Evolutionary conservation across 2,329 filamentous ascomycete genomes (phyloP).

Genomic region (Xylariaceae sp.): DNA sequence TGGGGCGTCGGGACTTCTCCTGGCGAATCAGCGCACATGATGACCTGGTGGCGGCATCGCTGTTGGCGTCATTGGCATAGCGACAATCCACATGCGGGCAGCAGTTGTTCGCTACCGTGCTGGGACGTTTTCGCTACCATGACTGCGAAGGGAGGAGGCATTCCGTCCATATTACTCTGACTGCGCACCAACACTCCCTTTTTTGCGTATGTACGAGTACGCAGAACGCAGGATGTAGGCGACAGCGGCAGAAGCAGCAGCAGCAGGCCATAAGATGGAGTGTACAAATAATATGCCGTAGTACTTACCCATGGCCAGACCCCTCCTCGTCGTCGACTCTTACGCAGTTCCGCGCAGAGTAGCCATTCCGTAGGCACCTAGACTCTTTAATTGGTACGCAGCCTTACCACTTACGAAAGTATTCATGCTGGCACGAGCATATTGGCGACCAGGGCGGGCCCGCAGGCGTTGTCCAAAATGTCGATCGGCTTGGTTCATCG

Average conservation of each 20-base stretch:
- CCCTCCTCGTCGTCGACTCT: too few relatives aligned
- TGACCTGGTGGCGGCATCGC: slow-evolving; percentile 9
- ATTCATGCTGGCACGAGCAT: slow-evolving; percentile 1
- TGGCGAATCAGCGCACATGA: slow-evolving; percentile 15
- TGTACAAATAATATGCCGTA: not conserved
- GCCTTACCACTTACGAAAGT: not conserved
- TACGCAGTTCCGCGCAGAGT: too few relatives aligned
- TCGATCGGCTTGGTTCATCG: not conserved
- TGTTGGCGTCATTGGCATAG: slow-evolving; percentile 17
- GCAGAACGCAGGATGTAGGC: too few relatives aligned
- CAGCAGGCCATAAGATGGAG: not conserved
- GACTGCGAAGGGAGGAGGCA: not conserved
- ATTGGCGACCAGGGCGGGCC: not conserved
- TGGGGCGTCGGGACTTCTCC: slow-evolving; percentile 25
- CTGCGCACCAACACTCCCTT: not conserved
- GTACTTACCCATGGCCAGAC: too few relatives aligned
- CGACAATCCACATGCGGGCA: slow-evolving; percentile 3
- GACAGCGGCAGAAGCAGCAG: too few relatives aligned
- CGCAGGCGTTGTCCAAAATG: not conserved
- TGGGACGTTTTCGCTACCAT: not conserved
- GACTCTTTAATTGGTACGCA: not conserved
- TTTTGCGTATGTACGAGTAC: too few relatives aligned
- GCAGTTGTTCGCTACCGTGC: not conserved
- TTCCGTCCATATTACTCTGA: slow-evolving; percentile 1
- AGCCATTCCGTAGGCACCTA: not conserved